Percentiles rank a stretch among this genome's conserved stretches.
Conservation (phyloP, 371 early-diverging fungal genomes). For the Lichtheimia corymbifera region DNA sequence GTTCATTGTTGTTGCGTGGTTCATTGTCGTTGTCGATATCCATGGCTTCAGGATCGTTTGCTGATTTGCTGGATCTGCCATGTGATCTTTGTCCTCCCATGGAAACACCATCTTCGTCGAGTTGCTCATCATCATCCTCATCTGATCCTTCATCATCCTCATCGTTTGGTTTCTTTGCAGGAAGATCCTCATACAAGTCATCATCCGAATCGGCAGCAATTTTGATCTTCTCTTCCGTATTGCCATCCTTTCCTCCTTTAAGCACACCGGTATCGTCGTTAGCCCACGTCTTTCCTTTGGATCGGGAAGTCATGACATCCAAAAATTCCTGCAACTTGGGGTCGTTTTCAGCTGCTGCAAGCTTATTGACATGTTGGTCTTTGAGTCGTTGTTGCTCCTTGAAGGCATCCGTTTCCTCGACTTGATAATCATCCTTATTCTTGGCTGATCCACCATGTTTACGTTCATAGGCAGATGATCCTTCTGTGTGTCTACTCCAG, state of each 20-base stretch:
- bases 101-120: background rate
- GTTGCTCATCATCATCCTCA: constrained; percentile 2
- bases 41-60: background rate
- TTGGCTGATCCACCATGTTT: constrained; percentile 21
- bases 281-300: constrained; percentile 85
- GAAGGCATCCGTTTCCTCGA: constrained; percentile 46
- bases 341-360: constrained; percentile 69
- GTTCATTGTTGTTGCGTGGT: constrained; percentile 10
- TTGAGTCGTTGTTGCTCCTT: constrained; percentile 38
- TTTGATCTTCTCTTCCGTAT: constrained; percentile 58
- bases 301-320: constrained; percentile 82
- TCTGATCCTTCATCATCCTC: constrained; percentile 8
- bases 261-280: constrained; percentile 77
- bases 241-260: constrained; percentile 38
- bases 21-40: constrained; percentile 10
- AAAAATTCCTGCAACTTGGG: constrained; percentile 87
- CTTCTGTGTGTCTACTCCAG: constrained; percentile 86
- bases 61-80: too few species aligned
- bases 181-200: constrained; percentile 68
- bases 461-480: constrained; percentile 67
- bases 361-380: constrained; percentile 51
- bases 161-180: constrained; percentile 26
- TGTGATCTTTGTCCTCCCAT: too few species aligned
- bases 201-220: constrained; percentile 70
- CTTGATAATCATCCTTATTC: constrained; percentile 42